These are phyloP conservation scores for Neolentinus lepideus DNA, from an alignment of 1,284 basidiomycete genomes.

Conservation along the genomic window DNA sequence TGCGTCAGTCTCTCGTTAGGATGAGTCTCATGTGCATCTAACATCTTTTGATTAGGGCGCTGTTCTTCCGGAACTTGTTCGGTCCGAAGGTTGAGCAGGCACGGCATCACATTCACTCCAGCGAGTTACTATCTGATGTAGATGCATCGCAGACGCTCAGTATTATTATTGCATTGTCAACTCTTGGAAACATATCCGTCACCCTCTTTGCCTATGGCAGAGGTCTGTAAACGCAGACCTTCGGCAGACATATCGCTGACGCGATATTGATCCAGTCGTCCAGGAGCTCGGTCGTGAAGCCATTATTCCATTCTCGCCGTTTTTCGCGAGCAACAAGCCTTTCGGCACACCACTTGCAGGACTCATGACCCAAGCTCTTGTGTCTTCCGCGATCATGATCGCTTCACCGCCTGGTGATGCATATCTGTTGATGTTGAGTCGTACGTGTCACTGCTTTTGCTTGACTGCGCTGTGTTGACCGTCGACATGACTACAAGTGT, in stretches of 20 bases:
- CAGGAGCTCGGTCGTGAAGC: slow-evolving; percentile 68
- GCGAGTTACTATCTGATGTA: too few relatives aligned
- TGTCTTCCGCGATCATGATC: slow-evolving; percentile 42
- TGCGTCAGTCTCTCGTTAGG: slow-evolving; percentile 35
- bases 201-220: slow-evolving; percentile 58
- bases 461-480: not conserved
- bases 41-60: slow-evolving; percentile 31
- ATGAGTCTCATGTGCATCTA: not conserved
- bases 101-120: too few relatives aligned
- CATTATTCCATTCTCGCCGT: slow-evolving; percentile 49
- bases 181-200: slow-evolving; percentile 54
- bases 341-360: slow-evolving; percentile 55
- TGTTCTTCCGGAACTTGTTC: slow-evolving; percentile 65
- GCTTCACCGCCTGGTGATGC: slow-evolving; percentile 58
- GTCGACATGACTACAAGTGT: slow-evolving; percentile 26
- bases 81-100: slow-evolving; percentile 52
- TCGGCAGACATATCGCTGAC: not conserved
- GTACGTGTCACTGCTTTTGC: slow-evolving; percentile 27
- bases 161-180: slow-evolving; percentile 53
- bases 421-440: slow-evolving; percentile 58
- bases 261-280: slow-evolving; percentile 35
- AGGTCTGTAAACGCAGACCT: slow-evolving; percentile 25
- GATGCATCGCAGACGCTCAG: slow-evolving; percentile 39
- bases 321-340: slow-evolving; percentile 60
- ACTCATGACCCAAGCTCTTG: slow-evolving; percentile 45